Percentiles rank a stretch among this genome's conserved stretches.
Evolutionary conservation across 345 rosid genomes (phyloP).

Genomic region (Eucalyptus cloeziana): DNA sequence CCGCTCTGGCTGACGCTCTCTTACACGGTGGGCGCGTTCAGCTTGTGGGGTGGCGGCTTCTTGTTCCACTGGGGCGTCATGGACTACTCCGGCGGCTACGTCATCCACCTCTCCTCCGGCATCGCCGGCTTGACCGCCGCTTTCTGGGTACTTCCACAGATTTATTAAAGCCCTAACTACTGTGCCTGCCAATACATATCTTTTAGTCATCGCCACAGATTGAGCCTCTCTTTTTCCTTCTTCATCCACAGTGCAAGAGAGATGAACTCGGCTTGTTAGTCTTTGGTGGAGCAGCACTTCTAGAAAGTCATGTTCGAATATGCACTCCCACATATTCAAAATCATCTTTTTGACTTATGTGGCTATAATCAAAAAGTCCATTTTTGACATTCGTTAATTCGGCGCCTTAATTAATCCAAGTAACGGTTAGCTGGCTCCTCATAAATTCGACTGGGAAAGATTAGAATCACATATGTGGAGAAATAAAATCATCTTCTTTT

Average conservation of each 20-base stretch:
- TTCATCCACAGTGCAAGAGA: not conserved
- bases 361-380: not conserved
- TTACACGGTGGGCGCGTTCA: constrained; percentile 20
- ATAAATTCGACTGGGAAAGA: not conserved
- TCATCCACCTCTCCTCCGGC: constrained; percentile 30
- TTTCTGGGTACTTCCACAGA: constrained; percentile 7
- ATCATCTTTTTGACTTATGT: not conserved
- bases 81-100: constrained; percentile 27
- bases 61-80: constrained; percentile 14
- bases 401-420: not conserved
- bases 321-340: not conserved
- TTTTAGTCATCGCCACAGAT: not conserved
- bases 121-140: constrained; percentile 27
- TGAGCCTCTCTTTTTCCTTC: not conserved
- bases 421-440: not conserved
- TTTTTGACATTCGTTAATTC: not conserved
- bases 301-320: not conserved
- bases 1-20: constrained; percentile 28
- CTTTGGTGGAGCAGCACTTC: not conserved
- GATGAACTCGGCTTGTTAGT: not conserved
- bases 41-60: constrained; percentile 19
- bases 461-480: not conserved
- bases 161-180: not conserved
- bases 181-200: not conserved
- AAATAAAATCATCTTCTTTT: not conserved